Percentiles rank a stretch among this genome's conserved stretches.
Evolutionary conservation across 2,329 filamentous ascomycete species (phyloP).

Genomic region (Sporothrix pseudoabietina): DNA sequence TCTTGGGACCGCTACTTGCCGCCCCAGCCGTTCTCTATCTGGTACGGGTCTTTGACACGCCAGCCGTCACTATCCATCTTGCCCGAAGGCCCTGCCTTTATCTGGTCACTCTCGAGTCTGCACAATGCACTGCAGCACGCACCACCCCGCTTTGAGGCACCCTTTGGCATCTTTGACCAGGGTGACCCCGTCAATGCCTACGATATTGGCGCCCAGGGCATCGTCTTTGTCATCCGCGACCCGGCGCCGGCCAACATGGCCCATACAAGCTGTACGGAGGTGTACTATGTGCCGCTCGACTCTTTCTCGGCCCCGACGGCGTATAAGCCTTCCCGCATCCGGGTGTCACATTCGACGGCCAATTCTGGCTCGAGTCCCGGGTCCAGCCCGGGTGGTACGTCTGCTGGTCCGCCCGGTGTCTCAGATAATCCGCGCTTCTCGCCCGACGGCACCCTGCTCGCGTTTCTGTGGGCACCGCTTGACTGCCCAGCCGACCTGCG

Average conservation of each 20-base stretch:
- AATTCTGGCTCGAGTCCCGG: neutral
- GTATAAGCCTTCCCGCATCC: constrained; percentile 34
- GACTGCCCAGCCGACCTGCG: constrained; percentile 37
- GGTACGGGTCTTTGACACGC: constrained; percentile 43
- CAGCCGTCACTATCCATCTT: neutral
- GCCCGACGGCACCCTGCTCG: constrained; percentile 44
- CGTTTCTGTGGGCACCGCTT: constrained; percentile 41
- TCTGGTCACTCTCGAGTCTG: constrained; percentile 41
- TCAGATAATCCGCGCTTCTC: constrained; percentile 42
- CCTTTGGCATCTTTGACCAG: constrained; percentile 38
- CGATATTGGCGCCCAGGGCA: constrained; percentile 43
- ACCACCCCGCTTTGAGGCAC: constrained; percentile 40
- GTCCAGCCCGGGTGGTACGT: neutral
- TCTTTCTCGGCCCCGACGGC: constrained; percentile 39
- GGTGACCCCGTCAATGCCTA: constrained; percentile 37
- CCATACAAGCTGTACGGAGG: constrained; percentile 33
- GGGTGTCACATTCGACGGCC: neutral
- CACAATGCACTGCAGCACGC: constrained; percentile 42
- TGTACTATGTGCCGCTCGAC: constrained; percentile 43
- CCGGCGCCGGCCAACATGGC: constrained; percentile 32
- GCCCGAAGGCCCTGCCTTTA: constrained; percentile 30
- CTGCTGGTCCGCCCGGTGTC: neutral
- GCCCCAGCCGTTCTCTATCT: constrained; percentile 43
- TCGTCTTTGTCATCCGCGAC: constrained; percentile 42
- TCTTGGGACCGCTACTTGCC: constrained; percentile 42